Base-by-base conservation (phyloP, 768 basidiomycete species). In the Gymnopilus dilepis region DNA sequence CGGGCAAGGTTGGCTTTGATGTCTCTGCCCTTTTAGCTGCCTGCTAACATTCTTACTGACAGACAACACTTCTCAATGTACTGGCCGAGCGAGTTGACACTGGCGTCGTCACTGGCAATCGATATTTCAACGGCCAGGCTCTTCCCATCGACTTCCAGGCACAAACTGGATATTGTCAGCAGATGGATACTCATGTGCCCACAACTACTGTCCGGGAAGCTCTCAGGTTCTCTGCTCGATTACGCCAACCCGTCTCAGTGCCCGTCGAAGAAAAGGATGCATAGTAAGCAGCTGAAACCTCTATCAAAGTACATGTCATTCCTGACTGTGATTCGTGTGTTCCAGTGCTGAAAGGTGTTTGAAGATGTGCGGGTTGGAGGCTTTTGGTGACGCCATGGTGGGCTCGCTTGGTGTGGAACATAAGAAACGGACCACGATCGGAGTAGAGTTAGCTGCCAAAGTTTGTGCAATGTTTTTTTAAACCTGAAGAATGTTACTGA, bases 371-470 rank as follows among this genome's bases (percentile, higher is more conserved):
- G 89, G 88, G 30, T 73, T 91, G 51, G 84, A 86, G 56, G 75
- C 77, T 3, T 79, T 84, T 38, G 85, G 85, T 4, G 85, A 90
- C 64, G 88, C 86, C 5, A 81, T 86, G 69, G 84, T 90, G 11
- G 86, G 84, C n/a, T 82, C 84, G 73, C 77, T 91, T 2, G 84
- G 86, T 3, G 83, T 90, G 21, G 91, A 94, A 65, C 84, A 89
- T 62, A 82, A 86, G 51, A 96, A 95, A 75, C 82, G 93, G 7
- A 87, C 91, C 0, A 95, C 93, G 0, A 95, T 95, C 60, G 94
- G 85, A 24, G 93, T 95, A 34, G 93, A 95, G 71, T 79, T 96
- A 11, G 93, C 92, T 48, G 91, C 93, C 5, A 95, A 94, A 74
- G 86, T 94, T 71, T 77, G 84, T 48, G 24, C 22, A 31, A 15